phyloP scores from a whole-genome alignment of 2,329 filamentous ascomycete genomes.

The Metarhizium rileyi region DNA sequence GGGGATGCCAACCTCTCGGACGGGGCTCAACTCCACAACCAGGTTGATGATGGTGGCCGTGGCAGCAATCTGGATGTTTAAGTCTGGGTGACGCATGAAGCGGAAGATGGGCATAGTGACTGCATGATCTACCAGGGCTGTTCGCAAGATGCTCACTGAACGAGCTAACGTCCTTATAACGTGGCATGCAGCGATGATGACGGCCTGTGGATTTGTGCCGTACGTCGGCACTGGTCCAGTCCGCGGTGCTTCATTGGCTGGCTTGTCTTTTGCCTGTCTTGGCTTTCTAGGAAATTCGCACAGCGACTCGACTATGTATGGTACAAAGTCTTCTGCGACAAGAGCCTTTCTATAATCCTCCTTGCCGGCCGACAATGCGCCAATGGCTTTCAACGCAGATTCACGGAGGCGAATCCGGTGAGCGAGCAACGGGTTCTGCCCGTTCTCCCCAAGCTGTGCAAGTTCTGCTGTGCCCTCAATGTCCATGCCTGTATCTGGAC shows the following conservation, averaged over 20 bases:
- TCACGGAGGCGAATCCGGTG: conserved; percentile 72
- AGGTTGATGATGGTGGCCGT: conserved; percentile 80
- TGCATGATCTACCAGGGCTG: conserved; percentile 76
- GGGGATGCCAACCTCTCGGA: conserved; percentile 58
- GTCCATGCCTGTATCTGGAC: conserved; percentile 24
- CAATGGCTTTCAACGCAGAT: conserved; percentile 65
- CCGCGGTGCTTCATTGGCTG: conserved; percentile 21
- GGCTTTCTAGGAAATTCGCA: conserved; percentile 44
- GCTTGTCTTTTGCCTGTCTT: conserved; percentile 28
- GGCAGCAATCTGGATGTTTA: conserved; percentile 77
- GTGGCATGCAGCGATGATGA: conserved; percentile 78
- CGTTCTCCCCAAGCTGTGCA: conserved; percentile 47
- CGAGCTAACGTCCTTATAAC: conserved; percentile 72
- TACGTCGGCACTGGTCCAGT: conserved; percentile 36
- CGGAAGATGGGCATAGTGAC: conserved; percentile 68
- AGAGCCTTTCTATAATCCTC: conserved; percentile 77
- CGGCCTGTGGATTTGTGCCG: conserved; percentile 63
- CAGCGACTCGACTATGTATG: conserved; percentile 77
- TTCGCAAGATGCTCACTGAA: conserved; percentile 75
- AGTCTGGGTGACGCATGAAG: conserved; percentile 63
- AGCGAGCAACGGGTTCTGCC: conserved; percentile 47
- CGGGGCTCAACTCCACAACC: conserved; percentile 79
- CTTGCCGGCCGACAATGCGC: conserved; percentile 70
- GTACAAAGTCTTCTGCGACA: conserved; percentile 70
- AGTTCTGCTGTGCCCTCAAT: conserved; percentile 23